These are phyloP conservation scores for Fusarium camptoceras DNA, from an alignment of 2,329 filamentous ascomycete genomes.

Conservation along the genomic window DNA sequence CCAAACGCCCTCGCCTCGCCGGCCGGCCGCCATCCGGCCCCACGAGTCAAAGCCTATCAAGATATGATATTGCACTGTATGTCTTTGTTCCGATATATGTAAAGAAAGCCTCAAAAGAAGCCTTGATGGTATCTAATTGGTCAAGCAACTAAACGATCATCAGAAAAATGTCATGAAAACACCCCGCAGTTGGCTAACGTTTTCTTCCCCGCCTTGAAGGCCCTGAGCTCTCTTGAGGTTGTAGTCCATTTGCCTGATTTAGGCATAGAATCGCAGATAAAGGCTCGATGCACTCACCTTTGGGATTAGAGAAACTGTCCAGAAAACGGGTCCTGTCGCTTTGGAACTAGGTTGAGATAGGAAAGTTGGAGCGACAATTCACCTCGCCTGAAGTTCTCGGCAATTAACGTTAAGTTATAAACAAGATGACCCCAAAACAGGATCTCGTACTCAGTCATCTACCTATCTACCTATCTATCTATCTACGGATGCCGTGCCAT, in stretches of 20 bases:
- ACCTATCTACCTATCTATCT: neutral
- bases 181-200: slow-evolving; percentile 21
- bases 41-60: slow-evolving; percentile 34
- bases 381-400: neutral
- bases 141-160: slow-evolving; percentile 1
- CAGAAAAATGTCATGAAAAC: neutral
- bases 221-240: slow-evolving; percentile 5
- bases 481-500: neutral
- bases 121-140: slow-evolving; percentile 14
- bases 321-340: slow-evolving; percentile 16
- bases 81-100: neutral
- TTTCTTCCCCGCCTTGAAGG: slow-evolving; percentile 15
- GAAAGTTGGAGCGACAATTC: slow-evolving; percentile 37
- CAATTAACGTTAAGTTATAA: neutral
- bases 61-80: neutral
- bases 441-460: neutral
- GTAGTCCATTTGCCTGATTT: slow-evolving; percentile 26
- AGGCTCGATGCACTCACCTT: slow-evolving; percentile 1
- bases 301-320: slow-evolving; percentile 5
- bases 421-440: neutral
- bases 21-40: slow-evolving; percentile 25
- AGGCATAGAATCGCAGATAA: slow-evolving; percentile 28
- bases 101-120: slow-evolving; percentile 7
- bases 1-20: slow-evolving; percentile 17
- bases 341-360: slow-evolving; percentile 37